Evolutionary conservation across 1,284 basidiomycete species (phyloP).

Genomic region (Ceratobasidium sp.): DNA sequence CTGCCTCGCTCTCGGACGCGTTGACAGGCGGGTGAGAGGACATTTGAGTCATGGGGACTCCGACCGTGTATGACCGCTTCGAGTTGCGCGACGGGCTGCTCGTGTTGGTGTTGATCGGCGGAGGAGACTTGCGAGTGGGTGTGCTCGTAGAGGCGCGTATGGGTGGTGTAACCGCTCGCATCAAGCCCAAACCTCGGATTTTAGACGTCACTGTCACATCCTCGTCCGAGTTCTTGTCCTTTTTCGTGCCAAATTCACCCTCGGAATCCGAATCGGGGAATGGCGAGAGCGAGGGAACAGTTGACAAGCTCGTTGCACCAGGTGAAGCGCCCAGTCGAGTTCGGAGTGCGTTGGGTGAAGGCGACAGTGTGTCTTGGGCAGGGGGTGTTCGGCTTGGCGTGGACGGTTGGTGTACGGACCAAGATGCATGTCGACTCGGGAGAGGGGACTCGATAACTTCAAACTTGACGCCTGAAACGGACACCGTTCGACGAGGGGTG

Average conservation of each 20-base stretch:
- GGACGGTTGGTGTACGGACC: background rate
- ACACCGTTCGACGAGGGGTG: background rate
- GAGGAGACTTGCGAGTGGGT: conserved; percentile 10
- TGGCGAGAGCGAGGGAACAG: conserved; percentile 31
- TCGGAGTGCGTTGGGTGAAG: conserved; percentile 17
- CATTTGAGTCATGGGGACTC: conserved; percentile 33
- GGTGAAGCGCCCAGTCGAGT: conserved; percentile 15
- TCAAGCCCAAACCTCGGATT: background rate
- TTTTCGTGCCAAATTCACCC: conserved; percentile 11
- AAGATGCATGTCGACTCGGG: background rate
- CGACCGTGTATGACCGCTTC: conserved; percentile 4
- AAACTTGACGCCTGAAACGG: conserved; percentile 7
- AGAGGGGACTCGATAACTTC: background rate
- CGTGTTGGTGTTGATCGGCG: conserved; percentile 13
- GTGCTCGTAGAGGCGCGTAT: background rate
- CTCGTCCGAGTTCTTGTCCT: conserved; percentile 13
- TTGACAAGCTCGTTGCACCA: conserved; percentile 13
- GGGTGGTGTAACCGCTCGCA: background rate
- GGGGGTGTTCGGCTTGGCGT: background rate
- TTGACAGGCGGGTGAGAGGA: background rate
- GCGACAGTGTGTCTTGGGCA: background rate
- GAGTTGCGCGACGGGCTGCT: conserved; percentile 22
- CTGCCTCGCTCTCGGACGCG: conserved; percentile 23
- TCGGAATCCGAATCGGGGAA: conserved; percentile 37
- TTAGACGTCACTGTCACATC: conserved; percentile 20